Evolutionary conservation across 768 basidiomycete genomes (phyloP).

Genomic region (Rhizopogon vesiculosus): DNA sequence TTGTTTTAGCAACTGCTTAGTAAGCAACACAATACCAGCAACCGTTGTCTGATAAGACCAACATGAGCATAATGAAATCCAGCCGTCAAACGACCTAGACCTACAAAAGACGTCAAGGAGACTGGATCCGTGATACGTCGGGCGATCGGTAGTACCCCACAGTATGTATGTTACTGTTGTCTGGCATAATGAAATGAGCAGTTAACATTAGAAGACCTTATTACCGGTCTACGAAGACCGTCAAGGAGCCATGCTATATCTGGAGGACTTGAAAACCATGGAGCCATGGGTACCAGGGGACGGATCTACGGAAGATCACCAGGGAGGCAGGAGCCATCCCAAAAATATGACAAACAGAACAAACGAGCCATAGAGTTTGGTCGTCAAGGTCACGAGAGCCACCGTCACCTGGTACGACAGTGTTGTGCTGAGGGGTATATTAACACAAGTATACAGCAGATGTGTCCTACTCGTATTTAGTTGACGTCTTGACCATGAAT

Average conservation of each 20-base stretch:
- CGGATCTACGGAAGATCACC: background rate
- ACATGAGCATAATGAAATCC: background rate
- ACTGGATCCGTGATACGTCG: background rate
- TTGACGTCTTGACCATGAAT: constrained; percentile 67
- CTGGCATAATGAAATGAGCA: too few species aligned
- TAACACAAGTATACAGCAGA: constrained; percentile 10
- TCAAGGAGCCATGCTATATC: background rate
- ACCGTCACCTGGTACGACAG: background rate
- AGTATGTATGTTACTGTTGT: too few species aligned
- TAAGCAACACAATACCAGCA: constrained; percentile 12
- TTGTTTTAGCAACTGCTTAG: constrained; percentile 10
- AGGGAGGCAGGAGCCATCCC: background rate
- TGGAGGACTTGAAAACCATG: too few species aligned
- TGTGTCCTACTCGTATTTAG: constrained; percentile 38
- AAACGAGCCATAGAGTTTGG: background rate
- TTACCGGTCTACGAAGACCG: too few species aligned
- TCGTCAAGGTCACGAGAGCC: too few species aligned
- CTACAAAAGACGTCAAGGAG: background rate
- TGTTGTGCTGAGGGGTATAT: background rate
- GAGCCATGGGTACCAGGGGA: background rate
- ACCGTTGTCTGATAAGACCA: constrained; percentile 22
- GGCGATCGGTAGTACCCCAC: too few species aligned
- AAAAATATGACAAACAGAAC: too few species aligned
- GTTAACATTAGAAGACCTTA: too few species aligned
- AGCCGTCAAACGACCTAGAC: background rate